Evolutionary conservation across 2,329 filamentous ascomycete genomes (phyloP).

Genomic region (Alternaria angustiovoidea): DNA sequence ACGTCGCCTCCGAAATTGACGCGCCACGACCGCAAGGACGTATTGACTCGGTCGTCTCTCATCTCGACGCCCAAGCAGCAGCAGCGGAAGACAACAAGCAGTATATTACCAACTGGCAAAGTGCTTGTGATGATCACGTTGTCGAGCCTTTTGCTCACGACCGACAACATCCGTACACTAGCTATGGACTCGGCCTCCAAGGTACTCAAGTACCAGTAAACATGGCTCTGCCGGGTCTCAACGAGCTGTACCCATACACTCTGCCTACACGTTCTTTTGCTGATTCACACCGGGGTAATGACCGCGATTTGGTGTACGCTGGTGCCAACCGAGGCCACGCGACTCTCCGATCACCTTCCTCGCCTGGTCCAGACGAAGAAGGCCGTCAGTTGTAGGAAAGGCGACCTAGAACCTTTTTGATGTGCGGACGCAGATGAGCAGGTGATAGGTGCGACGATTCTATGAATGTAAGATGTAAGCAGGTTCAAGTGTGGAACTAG

Average conservation of each 20-base stretch:
- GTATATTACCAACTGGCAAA: constrained; percentile 7
- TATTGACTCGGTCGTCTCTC: constrained; percentile 32
- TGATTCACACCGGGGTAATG: neutral
- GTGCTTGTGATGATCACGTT: neutral
- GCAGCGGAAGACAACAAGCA: constrained; percentile 23
- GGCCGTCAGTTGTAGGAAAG: neutral
- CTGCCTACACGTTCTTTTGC: neutral
- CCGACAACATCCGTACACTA: constrained; percentile 2
- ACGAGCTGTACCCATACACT: neutral
- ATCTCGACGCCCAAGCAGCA: constrained; percentile 31
- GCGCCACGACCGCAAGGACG: constrained; percentile 33
- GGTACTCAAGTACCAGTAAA: constrained; percentile 2
- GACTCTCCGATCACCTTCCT: neutral
- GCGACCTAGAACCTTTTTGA: neutral
- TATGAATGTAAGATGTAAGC: neutral
- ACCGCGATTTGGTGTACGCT: neutral
- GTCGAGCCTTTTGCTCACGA: neutral
- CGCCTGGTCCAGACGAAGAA: constrained; percentile 5
- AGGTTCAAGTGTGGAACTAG: neutral
- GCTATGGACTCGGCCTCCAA: neutral
- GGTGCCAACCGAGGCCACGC: neutral
- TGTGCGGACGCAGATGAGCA: no score
- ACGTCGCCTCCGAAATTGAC: constrained; percentile 34
- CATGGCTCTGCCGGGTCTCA: constrained; percentile 3
- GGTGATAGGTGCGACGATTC: neutral